Evolutionary conservation across 306 rosid species (phyloP), one percentile per base, ranked within the genome.

Genomic region (Pueraria montana): DNA sequence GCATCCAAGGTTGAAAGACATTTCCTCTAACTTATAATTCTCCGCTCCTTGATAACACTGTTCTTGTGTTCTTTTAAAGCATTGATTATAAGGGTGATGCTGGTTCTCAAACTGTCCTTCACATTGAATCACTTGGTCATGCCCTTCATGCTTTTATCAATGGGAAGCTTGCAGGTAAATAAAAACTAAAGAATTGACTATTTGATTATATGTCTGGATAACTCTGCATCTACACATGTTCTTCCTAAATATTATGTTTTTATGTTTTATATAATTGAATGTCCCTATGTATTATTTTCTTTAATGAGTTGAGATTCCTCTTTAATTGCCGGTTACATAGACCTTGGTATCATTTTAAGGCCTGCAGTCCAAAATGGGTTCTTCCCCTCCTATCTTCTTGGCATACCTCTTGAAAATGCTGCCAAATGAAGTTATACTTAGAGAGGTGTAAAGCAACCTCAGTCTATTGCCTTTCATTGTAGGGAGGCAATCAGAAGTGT

Each of bases 81-180:
- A 72, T 85, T 82, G 89, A 86, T 83, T 77, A 87, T 74, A 59
- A 88, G 80, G 93, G 84, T 24, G 89, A 74, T 26, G 92, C 82
- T 81, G 89, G 90, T 72, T 69, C 95, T 76, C 87, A 89, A 68
- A 69, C 95, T 26, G 87, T 82, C 79, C 97, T 96, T 83, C 97
- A 92, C 74, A 90, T 96, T 81, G 92, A 92, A 69, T 90, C 99
- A 18, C 98, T 96, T 82, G 99, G 99, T 46, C 98, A 96, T 86
- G 97, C 84, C 64, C 89, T 96, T 81, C 94, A 92, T 80, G 91
- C 88, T 27, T 96, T 91, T 89, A 77, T 91, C 59, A 96, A 96
- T 80, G 88, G 90, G 61, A 92, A 96, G 87, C 93, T 81, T 83
- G 91, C 90, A 88, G 99, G 99, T 96, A 76, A 68, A 49, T 42